Evolutionary conservation across 192 early-diverging fungal genomes (phyloP).

Genomic region (Linnemannia elongata): DNA sequence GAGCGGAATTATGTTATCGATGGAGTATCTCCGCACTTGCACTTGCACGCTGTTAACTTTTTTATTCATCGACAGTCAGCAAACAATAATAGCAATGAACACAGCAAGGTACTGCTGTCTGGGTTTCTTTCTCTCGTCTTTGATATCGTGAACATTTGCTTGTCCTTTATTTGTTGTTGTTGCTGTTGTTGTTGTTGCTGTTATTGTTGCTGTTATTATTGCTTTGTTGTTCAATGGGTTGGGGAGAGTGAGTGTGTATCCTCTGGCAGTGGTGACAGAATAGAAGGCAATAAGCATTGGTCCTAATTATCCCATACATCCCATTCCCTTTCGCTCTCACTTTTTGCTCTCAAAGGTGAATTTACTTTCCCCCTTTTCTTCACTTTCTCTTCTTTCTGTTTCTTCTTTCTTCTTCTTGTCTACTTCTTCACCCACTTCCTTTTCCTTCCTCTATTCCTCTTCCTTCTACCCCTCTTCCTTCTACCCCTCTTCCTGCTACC

Average conservation of each 20-base stretch:
- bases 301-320: not conserved
- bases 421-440: not conserved
- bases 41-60: too few species aligned
- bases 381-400: not conserved
- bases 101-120: too few species aligned
- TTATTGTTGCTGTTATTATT: too few species aligned
- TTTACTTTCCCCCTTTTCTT: not conserved
- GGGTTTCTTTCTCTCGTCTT: too few species aligned
- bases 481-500: not conserved
- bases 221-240: too few species aligned
- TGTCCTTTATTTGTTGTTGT: too few species aligned
- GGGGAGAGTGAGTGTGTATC: too few species aligned
- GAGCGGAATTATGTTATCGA: not conserved
- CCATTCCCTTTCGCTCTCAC: not conserved
- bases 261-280: too few species aligned
- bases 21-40: not conserved
- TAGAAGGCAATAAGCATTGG: too few species aligned
- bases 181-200: not conserved
- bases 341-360: conserved; percentile 2
- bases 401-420: not conserved
- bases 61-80: too few species aligned
- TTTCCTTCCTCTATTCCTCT: not conserved
- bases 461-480: not conserved
- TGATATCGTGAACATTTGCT: too few species aligned
- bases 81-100: not conserved